Base-by-base conservation (phyloP, 805 yeast species). In the Nakazawaea anatomiae region DNA sequence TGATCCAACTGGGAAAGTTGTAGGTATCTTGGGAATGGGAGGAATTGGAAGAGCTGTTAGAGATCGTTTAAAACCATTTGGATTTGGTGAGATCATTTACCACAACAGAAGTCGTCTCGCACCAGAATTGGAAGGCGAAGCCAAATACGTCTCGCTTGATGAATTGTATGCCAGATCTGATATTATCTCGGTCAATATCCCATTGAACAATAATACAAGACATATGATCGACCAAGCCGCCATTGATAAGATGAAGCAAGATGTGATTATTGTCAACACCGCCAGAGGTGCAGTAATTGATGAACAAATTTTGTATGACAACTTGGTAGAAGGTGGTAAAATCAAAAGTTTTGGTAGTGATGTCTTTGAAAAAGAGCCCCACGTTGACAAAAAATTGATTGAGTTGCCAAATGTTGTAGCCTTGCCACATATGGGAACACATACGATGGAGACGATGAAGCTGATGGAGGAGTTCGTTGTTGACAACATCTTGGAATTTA, bases 361-460 rank as follows among this genome's bases (percentile, higher is more conserved):
- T 60, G 95, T 87, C 31, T 82, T 83, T 64, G 91, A 86, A 64
- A 67, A 72, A 55, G 95, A 87, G 66, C 95, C 95, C 9, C 61
- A 79, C 55, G 85, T 81, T n/a, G 76, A 85, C 42, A 67, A 75
- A 61, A 90, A 85, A 54, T 69, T 87, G 55, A 67, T 76, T 46
- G 69, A 71, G 32, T 67, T 85, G 67, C 86, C 87, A 11, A 84
- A 85, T 55, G 88, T 83, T n/a, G 74, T 86, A 10, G 78, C 87
- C 36, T 71, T 87, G 57, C 97, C 97, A 12, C 97, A 90, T 65
- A 82, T 88, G 85, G 97, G 96, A 30, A 88, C 96, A 0, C 82
- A 82, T 63, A 73, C 92, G 4, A 67, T 68, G 48, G 95, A 89
- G 67, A 86, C 96, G 3, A 79, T 86, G 60, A 69, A 73, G 57